These are phyloP conservation scores for Nigrospora sphaerica DNA, from an alignment of 2,329 filamentous ascomycete species.

Conservation along the genomic window DNA sequence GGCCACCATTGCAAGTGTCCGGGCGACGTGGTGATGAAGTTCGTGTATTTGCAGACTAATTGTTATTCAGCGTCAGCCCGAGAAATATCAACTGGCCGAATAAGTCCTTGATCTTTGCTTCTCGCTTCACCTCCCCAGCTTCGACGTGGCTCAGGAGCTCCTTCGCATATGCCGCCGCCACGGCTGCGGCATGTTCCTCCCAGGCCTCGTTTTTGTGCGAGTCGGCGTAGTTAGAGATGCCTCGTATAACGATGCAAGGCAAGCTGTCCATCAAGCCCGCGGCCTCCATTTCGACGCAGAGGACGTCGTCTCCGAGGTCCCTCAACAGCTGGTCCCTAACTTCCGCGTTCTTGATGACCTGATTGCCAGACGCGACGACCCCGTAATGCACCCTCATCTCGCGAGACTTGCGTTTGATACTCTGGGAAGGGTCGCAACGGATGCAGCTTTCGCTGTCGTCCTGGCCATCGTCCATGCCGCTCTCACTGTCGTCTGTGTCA, in stretches of 20 bases:
- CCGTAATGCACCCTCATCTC: constrained; percentile 16
- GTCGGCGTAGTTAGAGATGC: constrained; percentile 18
- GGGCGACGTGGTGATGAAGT: too few species aligned
- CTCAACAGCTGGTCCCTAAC: constrained; percentile 9
- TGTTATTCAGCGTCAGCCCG: too few species aligned
- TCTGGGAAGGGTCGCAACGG: constrained; percentile 6
- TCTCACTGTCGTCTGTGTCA: not conserved
- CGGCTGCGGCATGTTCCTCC: constrained; percentile 12
- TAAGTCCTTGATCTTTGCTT: too few species aligned
- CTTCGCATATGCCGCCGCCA: constrained; percentile 12
- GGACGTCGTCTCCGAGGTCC: constrained; percentile 2
- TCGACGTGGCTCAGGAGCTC: constrained; percentile 2
- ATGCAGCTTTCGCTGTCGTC: not conserved
- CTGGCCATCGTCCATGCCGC: constrained; percentile 3
- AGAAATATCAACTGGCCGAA: too few species aligned
- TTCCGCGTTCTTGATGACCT: constrained; percentile 13
- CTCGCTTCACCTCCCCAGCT: too few species aligned
- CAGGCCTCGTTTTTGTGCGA: constrained; percentile 17
- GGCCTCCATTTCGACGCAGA: constrained; percentile 14
- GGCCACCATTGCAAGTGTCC: too few species aligned
- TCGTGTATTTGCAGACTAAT: too few species aligned
- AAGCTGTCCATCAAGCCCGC: constrained; percentile 14
- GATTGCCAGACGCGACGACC: constrained; percentile 16
- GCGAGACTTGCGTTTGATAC: constrained; percentile 8
- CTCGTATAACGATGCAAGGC: constrained; percentile 16